phyloP scores from a whole-genome alignment of 1,284 basidiomycete genomes.

The Leccinum angustisporum region DNA sequence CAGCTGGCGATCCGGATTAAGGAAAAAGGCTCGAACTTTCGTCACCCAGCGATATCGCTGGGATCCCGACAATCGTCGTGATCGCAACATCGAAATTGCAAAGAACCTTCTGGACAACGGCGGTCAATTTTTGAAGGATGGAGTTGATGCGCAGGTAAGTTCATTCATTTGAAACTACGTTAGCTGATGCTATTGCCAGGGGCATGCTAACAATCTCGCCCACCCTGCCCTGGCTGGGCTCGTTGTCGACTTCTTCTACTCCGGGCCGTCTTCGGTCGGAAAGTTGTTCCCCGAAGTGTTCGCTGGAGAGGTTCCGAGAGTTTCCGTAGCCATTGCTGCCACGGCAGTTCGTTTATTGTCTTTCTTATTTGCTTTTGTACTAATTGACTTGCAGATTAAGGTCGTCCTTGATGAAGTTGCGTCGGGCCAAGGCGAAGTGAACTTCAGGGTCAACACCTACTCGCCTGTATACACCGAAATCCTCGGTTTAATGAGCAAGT shows the following conservation, averaged over 20 bases:
- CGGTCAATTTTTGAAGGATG: neutral
- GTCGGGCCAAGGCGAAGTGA: neutral
- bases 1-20: neutral
- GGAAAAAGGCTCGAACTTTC: neutral
- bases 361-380: neutral
- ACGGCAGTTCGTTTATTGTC: neutral
- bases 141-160: neutral
- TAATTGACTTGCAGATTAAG: neutral
- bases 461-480: neutral
- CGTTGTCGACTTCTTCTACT: neutral
- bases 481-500: neutral
- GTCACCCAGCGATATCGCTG: neutral
- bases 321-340: neutral
- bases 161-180: neutral
- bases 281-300: neutral
- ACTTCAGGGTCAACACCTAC: neutral
- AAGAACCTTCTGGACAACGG: neutral
- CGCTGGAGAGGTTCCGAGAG: neutral
- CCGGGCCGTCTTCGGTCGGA: neutral
- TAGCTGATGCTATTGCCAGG: neutral
- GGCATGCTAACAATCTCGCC: neutral
- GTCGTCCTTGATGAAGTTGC: neutral
- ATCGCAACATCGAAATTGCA: neutral
- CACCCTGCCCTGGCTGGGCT: neutral
- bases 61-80: neutral